Evolutionary conservation across 257 asterid species (phyloP).

Genomic region (Solanum lycopersicoides): DNA sequence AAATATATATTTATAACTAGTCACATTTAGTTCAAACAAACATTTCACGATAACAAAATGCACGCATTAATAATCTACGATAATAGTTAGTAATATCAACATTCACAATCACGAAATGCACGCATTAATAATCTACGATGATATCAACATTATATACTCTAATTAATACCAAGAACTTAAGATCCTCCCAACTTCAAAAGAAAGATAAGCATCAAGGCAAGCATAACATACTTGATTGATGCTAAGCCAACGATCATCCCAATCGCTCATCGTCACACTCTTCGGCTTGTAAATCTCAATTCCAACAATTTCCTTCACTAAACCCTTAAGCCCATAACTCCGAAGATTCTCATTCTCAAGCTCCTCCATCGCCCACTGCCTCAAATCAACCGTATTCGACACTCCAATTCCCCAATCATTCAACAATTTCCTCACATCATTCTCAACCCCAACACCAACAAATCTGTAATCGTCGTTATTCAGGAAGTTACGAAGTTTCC

Average conservation of each 20-base stretch:
- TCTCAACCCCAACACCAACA: slow-evolving; percentile 37
- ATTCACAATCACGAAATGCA: neutral
- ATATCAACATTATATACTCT: neutral
- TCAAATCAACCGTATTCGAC: neutral
- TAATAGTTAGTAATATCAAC: neutral
- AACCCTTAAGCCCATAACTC: neutral
- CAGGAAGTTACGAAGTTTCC: slow-evolving; percentile 22
- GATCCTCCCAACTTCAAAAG: neutral
- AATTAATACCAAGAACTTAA: neutral
- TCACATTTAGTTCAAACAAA: neutral
- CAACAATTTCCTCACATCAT: slow-evolving; percentile 31
- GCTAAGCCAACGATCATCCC: neutral
- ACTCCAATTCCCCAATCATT: slow-evolving; percentile 15
- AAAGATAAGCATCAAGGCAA: neutral
- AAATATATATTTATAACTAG: too few relatives aligned
- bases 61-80: neutral
- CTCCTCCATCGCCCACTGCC: neutral
- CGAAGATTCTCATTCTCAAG: neutral
- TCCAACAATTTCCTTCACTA: neutral
- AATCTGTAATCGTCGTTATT: slow-evolving; percentile 19
- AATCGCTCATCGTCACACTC: neutral
- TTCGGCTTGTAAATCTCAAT: neutral
- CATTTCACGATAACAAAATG: neutral
- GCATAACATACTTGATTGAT: neutral
- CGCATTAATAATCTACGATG: neutral